phyloP scores from a whole-genome alignment of 768 basidiomycete genomes.

The Phylloporus sp. region DNA sequence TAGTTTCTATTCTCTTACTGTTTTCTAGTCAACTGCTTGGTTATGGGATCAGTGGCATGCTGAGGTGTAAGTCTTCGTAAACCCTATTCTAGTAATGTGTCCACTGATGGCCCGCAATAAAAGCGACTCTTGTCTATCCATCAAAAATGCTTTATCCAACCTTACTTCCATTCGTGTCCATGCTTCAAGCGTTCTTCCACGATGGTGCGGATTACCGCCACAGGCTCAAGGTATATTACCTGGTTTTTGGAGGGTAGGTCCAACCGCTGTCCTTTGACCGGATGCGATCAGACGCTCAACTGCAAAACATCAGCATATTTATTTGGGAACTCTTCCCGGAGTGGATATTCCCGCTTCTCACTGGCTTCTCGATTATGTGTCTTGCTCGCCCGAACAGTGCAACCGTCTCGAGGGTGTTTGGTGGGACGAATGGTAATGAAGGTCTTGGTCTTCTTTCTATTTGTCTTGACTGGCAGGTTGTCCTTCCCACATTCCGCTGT shows the following conservation, averaged over 20 bases:
- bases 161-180: constrained; percentile 20
- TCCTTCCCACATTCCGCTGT: constrained; percentile 18
- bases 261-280: constrained; percentile 22
- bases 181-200: constrained; percentile 38
- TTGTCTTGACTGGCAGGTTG: constrained; percentile 59
- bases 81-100: neutral
- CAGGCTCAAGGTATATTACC: constrained; percentile 34
- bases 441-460: constrained; percentile 57
- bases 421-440: constrained; percentile 61
- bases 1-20: constrained; percentile 42
- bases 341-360: constrained; percentile 53
- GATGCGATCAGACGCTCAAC: neutral
- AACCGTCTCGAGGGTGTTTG: constrained; percentile 53
- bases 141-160: constrained; percentile 43
- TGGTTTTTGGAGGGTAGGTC: constrained; percentile 28
- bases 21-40: constrained; percentile 38
- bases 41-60: constrained; percentile 51
- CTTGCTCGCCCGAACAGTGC: constrained; percentile 48
- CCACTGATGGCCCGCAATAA: constrained; percentile 1
- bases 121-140: constrained; percentile 37
- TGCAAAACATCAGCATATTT: constrained; percentile 30
- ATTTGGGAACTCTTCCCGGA: constrained; percentile 26
- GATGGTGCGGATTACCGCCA: constrained; percentile 37
- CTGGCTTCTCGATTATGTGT: constrained; percentile 61
- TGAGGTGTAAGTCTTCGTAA: constrained; percentile 37